phyloP scores from a whole-genome alignment of 352 stramenopile genomes.

The Globisporangium spinosum region DNA sequence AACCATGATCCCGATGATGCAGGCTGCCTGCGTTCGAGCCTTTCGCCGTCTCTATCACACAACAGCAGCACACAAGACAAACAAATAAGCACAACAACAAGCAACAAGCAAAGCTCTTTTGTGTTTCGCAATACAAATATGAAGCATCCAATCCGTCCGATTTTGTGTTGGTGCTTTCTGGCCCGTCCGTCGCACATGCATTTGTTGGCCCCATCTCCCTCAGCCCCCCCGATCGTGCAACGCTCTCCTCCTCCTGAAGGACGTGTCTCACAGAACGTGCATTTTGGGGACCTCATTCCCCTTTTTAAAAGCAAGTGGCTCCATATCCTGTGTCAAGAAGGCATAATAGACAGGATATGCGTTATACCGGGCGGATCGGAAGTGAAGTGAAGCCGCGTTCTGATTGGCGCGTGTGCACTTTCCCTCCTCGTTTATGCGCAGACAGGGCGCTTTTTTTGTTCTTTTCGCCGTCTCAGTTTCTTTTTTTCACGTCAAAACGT shows the following conservation, averaged over 20 bases:
- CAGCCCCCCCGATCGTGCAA: slow-evolving; percentile 5
- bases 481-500: slow-evolving; percentile 12
- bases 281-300: neutral
- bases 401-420: neutral
- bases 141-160: neutral
- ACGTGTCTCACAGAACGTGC: slow-evolving; percentile 12
- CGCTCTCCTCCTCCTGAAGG: slow-evolving; percentile 9
- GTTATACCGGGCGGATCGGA: neutral
- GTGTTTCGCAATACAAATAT: slow-evolving; percentile 1
- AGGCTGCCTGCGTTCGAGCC: neutral
- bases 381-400: slow-evolving; percentile 2
- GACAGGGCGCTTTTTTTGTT: neutral
- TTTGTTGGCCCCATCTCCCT: neutral
- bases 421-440: neutral
- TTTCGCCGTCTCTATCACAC: neutral
- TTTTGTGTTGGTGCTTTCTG: slow-evolving; percentile 3
- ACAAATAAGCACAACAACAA: neutral
- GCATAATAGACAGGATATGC: neutral
- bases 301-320: neutral
- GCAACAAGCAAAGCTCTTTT: neutral
- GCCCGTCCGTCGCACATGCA: slow-evolving; percentile 9
- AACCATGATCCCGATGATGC: neutral
- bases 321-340: neutral
- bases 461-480: slow-evolving; percentile 18
- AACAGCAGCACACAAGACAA: neutral